A percentile compares a stretch with the other conserved stretches of the same genome.
Conservation (phyloP, 768 basidiomycete species). For the Dioszegia aurantiaca region DNA sequence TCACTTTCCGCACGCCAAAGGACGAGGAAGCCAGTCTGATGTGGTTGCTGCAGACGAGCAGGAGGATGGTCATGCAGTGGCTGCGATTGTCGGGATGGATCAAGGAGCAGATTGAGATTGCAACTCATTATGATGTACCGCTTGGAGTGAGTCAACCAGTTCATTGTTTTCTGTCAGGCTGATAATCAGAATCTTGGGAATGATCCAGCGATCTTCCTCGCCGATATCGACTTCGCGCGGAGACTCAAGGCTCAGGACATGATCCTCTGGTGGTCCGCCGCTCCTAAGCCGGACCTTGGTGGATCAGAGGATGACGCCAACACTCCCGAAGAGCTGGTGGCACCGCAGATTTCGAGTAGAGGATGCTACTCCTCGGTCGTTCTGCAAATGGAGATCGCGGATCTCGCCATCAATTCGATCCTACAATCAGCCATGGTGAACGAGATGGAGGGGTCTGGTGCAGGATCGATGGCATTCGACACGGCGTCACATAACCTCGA, state of each 20-base stretch:
- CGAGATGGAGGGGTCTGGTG: conserved; percentile 86
- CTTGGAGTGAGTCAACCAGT: conserved; percentile 58
- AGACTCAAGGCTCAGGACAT: conserved; percentile 81
- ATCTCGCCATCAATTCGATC: conserved; percentile 89
- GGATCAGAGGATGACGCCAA: conserved; percentile 84
- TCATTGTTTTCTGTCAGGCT: not conserved
- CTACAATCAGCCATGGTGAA: conserved; percentile 92
- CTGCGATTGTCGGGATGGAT: conserved; percentile 74
- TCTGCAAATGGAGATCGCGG: conserved; percentile 80
- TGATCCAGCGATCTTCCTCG: conserved; percentile 79
- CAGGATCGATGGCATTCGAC: conserved; percentile 90
- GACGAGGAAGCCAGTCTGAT: conserved; percentile 69
- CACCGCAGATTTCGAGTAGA: conserved; percentile 76
- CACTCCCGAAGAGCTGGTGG: conserved; percentile 70
- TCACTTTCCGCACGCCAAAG: conserved; percentile 66
- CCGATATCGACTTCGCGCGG: conserved; percentile 88
- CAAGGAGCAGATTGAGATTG: conserved; percentile 70
- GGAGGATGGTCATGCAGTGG: conserved; percentile 81
- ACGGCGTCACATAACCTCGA: conserved; percentile 85
- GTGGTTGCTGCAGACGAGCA: conserved; percentile 79
- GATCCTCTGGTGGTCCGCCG: conserved; percentile 94
- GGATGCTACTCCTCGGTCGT: conserved; percentile 93
- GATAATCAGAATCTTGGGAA: conserved; percentile 69
- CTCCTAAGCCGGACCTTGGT: conserved; percentile 84
- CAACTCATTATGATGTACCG: conserved; percentile 88